Conservation (phyloP, 176 grass and related monocot genomes). For the Secale cereale region DNA sequence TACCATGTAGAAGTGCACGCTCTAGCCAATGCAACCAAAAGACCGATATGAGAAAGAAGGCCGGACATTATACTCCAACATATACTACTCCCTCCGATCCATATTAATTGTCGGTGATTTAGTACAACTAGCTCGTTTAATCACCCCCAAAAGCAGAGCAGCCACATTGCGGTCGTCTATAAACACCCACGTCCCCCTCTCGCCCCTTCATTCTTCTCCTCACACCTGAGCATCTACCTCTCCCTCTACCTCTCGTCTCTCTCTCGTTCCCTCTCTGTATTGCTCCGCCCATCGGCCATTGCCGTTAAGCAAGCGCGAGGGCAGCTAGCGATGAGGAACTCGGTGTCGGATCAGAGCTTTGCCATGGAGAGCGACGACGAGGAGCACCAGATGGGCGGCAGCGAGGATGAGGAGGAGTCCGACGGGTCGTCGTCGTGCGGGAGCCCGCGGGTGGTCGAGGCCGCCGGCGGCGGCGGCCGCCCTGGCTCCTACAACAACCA, state of each 20-base stretch:
- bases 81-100: too few relatives aligned
- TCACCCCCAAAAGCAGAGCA: not conserved
- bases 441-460: slow-evolving; percentile 15
- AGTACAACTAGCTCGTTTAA: too few relatives aligned
- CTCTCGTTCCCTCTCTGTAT: not conserved
- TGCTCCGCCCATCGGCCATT: not conserved
- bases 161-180: slow-evolving; percentile 8
- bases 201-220: not conserved
- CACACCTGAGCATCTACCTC: not conserved
- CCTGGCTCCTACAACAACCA: slow-evolving; percentile 58
- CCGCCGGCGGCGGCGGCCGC: slow-evolving; percentile 23
- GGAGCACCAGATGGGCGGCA: not conserved
- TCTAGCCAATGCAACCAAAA: too few relatives aligned
- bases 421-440: slow-evolving; percentile 45
- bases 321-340: slow-evolving; percentile 53
- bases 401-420: slow-evolving; percentile 17
- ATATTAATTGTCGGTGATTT: too few relatives aligned
- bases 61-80: too few relatives aligned
- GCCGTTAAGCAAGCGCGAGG: too few relatives aligned
- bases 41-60: too few relatives aligned
- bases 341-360: slow-evolving; percentile 59
- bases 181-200: not conserved
- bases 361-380: slow-evolving; percentile 74
- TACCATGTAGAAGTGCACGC: too few relatives aligned
- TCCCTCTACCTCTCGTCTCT: not conserved